Evolutionary conservation across 1,284 basidiomycete genomes (phyloP).

Genomic region (Omphalotus olearius): DNA sequence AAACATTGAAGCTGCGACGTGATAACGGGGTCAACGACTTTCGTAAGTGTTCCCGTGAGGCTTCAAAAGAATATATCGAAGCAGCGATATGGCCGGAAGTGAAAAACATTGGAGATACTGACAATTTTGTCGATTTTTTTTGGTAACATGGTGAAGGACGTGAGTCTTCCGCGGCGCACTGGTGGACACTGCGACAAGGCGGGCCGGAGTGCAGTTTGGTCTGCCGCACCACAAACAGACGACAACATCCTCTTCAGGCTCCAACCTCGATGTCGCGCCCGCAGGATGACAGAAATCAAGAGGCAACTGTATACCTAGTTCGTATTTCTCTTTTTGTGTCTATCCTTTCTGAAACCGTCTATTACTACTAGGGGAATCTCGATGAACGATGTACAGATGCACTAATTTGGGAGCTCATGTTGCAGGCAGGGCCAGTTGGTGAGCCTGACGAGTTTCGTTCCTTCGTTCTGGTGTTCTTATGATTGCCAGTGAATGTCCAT

Average conservation of each 20-base stretch:
- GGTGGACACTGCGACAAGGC: no score
- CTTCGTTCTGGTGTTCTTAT: slow-evolving; percentile 11
- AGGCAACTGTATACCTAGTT: slow-evolving; percentile 92
- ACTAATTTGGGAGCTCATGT: slow-evolving; percentile 97
- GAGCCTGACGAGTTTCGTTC: slow-evolving; percentile 28
- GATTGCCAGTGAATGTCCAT: slow-evolving; percentile 84
- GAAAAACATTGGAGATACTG: no score
- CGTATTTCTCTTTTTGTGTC: slow-evolving; percentile 21
- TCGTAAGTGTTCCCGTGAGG: slow-evolving; percentile 10
- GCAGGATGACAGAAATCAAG: slow-evolving; percentile 91
- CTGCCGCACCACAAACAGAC: slow-evolving; percentile 8
- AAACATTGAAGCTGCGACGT: no score
- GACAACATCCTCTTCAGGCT: slow-evolving; percentile 7
- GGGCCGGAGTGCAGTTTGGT: no score
- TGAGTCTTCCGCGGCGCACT: no score
- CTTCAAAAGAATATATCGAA: no score
- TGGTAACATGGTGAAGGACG: no score
- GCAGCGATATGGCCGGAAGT: no score
- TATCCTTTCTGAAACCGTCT: no score
- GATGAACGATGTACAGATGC: slow-evolving; percentile 95
- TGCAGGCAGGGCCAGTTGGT: slow-evolving; percentile 97
- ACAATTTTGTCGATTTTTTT: no score
- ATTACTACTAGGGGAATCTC: slow-evolving; percentile 78
- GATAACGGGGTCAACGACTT: no score
- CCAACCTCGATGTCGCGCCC: slow-evolving; percentile 63